A percentile compares a stretch with the other conserved stretches of the same genome.
phyloP scores from a whole-genome alignment of 768 basidiomycete genomes.

The Phlebiopsis gigantea region DNA sequence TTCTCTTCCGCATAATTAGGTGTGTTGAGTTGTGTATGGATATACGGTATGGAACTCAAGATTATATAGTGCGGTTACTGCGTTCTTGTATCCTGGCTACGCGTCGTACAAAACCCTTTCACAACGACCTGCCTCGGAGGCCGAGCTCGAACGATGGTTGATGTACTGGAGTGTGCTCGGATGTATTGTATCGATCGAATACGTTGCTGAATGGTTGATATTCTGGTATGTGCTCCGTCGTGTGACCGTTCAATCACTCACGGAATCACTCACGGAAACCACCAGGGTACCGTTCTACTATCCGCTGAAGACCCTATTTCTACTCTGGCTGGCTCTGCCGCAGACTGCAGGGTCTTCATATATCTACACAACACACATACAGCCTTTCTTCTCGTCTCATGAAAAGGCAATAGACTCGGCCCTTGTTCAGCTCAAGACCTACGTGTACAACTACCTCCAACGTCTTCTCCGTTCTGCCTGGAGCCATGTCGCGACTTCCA shows the following conservation, averaged over 20 bases:
- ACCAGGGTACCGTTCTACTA: constrained; percentile 88
- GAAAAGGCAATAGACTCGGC: constrained; percentile 82
- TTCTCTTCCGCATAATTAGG: constrained; percentile 38
- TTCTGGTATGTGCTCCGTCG: constrained; percentile 58
- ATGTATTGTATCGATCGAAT: constrained; percentile 77
- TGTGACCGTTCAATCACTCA: constrained; percentile 4
- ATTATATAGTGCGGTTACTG: constrained; percentile 52
- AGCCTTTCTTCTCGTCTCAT: constrained; percentile 78
- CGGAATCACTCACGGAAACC: not conserved
- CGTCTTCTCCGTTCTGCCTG: constrained; percentile 57
- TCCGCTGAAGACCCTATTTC: constrained; percentile 72
- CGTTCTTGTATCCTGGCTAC: constrained; percentile 90
- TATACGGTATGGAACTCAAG: not conserved
- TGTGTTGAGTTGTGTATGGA: constrained; percentile 12
- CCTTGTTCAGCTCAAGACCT: constrained; percentile 58
- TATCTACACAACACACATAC: constrained; percentile 73
- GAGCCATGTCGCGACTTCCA: constrained; percentile 51
- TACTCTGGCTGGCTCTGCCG: constrained; percentile 86
- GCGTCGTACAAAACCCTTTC: constrained; percentile 95
- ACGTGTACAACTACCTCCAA: constrained; percentile 60
- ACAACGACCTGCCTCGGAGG: constrained; percentile 78
- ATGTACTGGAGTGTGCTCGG: constrained; percentile 96
- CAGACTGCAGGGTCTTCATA: constrained; percentile 86
- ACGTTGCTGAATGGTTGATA: constrained; percentile 80
- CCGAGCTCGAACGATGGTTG: constrained; percentile 88